A percentile compares a stretch with the other conserved stretches of the same genome.
Conservation (phyloP, 306 rosid genomes). For the Gillenia trifoliata region DNA sequence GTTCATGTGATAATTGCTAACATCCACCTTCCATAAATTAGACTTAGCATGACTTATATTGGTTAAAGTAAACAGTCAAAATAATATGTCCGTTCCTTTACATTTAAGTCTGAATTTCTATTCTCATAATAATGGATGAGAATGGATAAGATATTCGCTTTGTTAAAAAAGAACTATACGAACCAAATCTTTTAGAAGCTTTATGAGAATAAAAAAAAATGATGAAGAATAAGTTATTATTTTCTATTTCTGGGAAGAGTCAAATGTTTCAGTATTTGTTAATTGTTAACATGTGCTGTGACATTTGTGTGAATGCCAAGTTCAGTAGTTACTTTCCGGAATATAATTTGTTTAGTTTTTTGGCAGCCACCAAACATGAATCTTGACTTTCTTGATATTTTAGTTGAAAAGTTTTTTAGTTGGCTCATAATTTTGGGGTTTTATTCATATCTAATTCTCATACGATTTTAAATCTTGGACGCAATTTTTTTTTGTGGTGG, state of each 20-base stretch:
- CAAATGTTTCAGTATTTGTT: neutral
- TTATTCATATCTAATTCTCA: neutral
- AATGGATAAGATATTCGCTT: neutral
- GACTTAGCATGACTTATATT: no score
- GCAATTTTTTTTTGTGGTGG: neutral
- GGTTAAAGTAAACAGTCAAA: neutral
- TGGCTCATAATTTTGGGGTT: neutral
- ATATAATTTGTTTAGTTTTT: neutral
- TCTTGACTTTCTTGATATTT: neutral
- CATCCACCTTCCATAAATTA: no score
- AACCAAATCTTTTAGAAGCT: neutral
- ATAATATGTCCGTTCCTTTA: no score
- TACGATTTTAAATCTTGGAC: neutral
- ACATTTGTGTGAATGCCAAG: neutral
- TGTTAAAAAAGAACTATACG: neutral
- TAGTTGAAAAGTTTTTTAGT: neutral
- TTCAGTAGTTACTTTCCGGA: neutral
- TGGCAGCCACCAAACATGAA: slow-evolving; percentile 9
- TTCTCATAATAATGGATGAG: no score
- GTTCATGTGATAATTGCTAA: neutral
- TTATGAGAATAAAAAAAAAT: neutral
- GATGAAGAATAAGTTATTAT: no score
- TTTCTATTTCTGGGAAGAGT: neutral
- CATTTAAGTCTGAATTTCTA: no score
- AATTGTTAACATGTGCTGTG: neutral